phyloP scores from a whole-genome alignment of 306 rosid genomes.

The Corylus heterophylla region DNA sequence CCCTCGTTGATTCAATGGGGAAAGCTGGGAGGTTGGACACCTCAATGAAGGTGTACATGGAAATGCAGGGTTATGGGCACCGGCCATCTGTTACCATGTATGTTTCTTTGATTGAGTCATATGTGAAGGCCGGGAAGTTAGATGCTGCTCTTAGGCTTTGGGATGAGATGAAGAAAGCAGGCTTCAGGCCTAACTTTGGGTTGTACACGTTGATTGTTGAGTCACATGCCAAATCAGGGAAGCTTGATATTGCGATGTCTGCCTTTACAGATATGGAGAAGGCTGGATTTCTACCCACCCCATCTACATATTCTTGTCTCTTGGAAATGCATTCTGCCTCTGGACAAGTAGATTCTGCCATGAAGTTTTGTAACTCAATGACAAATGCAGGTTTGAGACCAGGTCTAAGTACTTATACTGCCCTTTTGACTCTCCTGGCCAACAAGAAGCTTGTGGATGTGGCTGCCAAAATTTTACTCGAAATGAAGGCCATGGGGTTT shows the following conservation, averaged over 20 bases:
- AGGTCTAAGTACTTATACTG: slow-evolving; percentile 75
- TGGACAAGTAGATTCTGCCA: slow-evolving; percentile 84
- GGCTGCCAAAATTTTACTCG: slow-evolving; percentile 83
- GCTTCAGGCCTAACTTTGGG: slow-evolving; percentile 93
- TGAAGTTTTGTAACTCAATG: slow-evolving; percentile 91
- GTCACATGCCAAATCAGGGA: slow-evolving; percentile 90
- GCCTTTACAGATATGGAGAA: slow-evolving; percentile 90
- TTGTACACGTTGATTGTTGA: slow-evolving; percentile 85
- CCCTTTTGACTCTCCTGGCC: slow-evolving; percentile 75
- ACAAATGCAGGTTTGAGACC: slow-evolving; percentile 89
- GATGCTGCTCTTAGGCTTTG: slow-evolving; percentile 81
- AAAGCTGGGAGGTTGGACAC: slow-evolving; percentile 89
- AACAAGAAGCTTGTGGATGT: slow-evolving; percentile 79
- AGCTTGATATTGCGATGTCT: slow-evolving; percentile 87
- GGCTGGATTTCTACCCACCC: slow-evolving; percentile 94
- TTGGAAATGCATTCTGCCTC: slow-evolving; percentile 94
- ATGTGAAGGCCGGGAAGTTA: slow-evolving; percentile 92
- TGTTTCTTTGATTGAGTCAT: slow-evolving; percentile 81
- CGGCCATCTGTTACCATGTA: slow-evolving; percentile 67
- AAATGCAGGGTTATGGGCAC: slow-evolving; percentile 77
- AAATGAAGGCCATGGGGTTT: slow-evolving; percentile 92
- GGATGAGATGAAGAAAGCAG: slow-evolving; percentile 93
- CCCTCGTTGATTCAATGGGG: slow-evolving; percentile 95
- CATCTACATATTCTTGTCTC: slow-evolving; percentile 85
- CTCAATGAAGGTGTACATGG: slow-evolving; percentile 83